A percentile compares a stretch with the other conserved stretches of the same genome.
Conservation (phyloP, 805 yeast species). For the Wickerhamiella azyma region DNA sequence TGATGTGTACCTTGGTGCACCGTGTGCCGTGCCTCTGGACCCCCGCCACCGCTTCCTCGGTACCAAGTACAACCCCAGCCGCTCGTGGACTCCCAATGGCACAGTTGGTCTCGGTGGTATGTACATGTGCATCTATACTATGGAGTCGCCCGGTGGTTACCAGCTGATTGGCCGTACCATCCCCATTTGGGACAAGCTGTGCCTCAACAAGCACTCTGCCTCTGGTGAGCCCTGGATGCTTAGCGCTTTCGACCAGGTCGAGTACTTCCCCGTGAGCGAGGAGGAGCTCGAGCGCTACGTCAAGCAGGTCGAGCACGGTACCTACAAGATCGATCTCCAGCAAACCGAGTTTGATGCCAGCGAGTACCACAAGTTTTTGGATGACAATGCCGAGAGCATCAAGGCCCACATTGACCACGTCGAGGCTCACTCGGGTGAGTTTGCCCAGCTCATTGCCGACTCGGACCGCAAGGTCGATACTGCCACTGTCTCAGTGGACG, state of each 20-base stretch:
- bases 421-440: slow-evolving; percentile 62
- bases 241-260: slow-evolving; percentile 85
- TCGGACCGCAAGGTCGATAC: slow-evolving; percentile 25
- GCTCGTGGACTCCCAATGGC: slow-evolving; percentile 93
- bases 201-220: slow-evolving; percentile 30
- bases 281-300: slow-evolving; percentile 58
- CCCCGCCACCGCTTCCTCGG: slow-evolving; percentile 91
- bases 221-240: slow-evolving; percentile 77
- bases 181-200: slow-evolving; percentile 94
- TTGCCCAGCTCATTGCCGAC: slow-evolving; percentile 61
- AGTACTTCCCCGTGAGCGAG: slow-evolving; percentile 84
- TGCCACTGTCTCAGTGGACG: slow-evolving; percentile 22
- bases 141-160: slow-evolving; percentile 98
- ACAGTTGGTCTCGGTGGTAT: slow-evolving; percentile 97
- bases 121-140: slow-evolving; percentile 97
- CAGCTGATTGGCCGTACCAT: slow-evolving; percentile 93
- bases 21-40: slow-evolving; percentile 95
- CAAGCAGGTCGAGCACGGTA: slow-evolving; percentile 69
- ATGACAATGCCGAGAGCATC: slow-evolving; percentile 58
- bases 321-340: slow-evolving; percentile 57
- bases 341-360: slow-evolving; percentile 74
- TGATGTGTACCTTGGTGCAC: slow-evolving; percentile 95
- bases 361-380: slow-evolving; percentile 65
- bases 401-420: slow-evolving; percentile 38
- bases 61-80: slow-evolving; percentile 87